phyloP scores from a whole-genome alignment of 331 rosid genomes.

The Stylosanthes scabra region DNA sequence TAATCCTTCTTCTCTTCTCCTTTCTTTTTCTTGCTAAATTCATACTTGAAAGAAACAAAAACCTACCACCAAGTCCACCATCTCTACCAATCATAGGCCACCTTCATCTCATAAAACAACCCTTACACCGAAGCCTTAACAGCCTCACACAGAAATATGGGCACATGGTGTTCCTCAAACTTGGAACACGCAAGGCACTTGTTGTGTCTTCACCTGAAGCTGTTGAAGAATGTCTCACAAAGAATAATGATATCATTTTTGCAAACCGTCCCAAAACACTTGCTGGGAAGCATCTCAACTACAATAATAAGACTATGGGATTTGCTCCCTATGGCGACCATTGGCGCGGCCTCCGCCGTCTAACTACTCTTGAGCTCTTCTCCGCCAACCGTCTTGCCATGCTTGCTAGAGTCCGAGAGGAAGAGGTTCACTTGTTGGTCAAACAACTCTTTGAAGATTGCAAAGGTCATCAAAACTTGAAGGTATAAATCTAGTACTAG shows the following conservation, averaged over 20 bases:
- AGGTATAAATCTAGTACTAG: too few relatives aligned
- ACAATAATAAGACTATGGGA: background rate
- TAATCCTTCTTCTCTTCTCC: slow-evolving; percentile 10
- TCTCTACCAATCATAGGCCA: slow-evolving; percentile 18
- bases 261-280: slow-evolving; percentile 28
- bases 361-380: background rate
- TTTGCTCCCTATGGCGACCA: slow-evolving; percentile 4
- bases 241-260: slow-evolving; percentile 13
- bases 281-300: slow-evolving; percentile 21
- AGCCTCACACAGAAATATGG: slow-evolving; percentile 7
- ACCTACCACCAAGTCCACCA: slow-evolving; percentile 22
- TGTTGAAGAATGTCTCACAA: slow-evolving; percentile 15
- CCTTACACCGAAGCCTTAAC: slow-evolving; percentile 22
- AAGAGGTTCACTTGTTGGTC: background rate
- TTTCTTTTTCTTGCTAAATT: background rate
- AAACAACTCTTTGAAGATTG: slow-evolving; percentile 7
- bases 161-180: background rate
- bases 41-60: background rate
- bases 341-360: slow-evolving; percentile 28
- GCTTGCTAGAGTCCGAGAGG: background rate
- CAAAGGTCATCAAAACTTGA: background rate
- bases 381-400: background rate
- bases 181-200: slow-evolving; percentile 1
- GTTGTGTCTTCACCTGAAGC: slow-evolving; percentile 23
- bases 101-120: slow-evolving; percentile 32